phyloP scores from a whole-genome alignment of 2,329 filamentous ascomycete genomes.

The Paracorniculantispora psalliotae region DNA sequence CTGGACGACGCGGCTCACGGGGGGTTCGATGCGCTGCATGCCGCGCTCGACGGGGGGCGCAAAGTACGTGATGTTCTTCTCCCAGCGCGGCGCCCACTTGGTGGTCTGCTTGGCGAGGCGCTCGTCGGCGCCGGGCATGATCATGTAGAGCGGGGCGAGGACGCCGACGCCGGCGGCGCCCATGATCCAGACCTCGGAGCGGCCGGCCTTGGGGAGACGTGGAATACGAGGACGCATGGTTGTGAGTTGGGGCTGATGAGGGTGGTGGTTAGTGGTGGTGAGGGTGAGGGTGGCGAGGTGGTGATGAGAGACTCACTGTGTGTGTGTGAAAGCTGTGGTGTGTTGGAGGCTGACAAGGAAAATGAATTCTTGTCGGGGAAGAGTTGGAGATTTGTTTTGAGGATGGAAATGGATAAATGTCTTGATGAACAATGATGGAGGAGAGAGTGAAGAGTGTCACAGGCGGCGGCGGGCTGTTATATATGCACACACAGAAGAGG shows the following conservation, averaged over 20 bases:
- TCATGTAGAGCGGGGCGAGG: slow-evolving; percentile 53
- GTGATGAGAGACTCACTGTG: background rate
- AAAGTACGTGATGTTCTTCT: slow-evolving; percentile 52
- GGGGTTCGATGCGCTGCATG: slow-evolving; percentile 46
- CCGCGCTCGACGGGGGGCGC: slow-evolving; percentile 41
- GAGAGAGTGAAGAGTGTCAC: background rate
- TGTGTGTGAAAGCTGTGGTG: too few relatives aligned
- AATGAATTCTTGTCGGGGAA: too few relatives aligned
- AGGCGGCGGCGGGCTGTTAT: background rate
- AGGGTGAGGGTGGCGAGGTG: background rate
- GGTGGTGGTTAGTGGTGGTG: background rate
- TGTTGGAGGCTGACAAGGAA: too few relatives aligned
- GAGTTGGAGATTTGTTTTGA: background rate
- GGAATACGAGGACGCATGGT: slow-evolving; percentile 44
- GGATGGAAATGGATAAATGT: background rate
- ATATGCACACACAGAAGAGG: background rate
- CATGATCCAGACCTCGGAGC: slow-evolving; percentile 48
- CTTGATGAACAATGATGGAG: background rate
- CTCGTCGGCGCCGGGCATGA: slow-evolving; percentile 53
- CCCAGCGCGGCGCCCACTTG: slow-evolving; percentile 57
- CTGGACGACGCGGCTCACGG: slow-evolving; percentile 40
- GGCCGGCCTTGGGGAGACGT: slow-evolving; percentile 45
- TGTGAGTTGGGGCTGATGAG: slow-evolving; percentile 16
- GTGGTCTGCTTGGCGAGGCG: slow-evolving; percentile 48
- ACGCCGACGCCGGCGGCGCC: slow-evolving; percentile 49